Percentiles rank a stretch among this genome's conserved stretches.
These are phyloP conservation scores for Trichophyton equinum DNA, from an alignment of 2,329 filamentous ascomycete genomes.

Conservation along the genomic window DNA sequence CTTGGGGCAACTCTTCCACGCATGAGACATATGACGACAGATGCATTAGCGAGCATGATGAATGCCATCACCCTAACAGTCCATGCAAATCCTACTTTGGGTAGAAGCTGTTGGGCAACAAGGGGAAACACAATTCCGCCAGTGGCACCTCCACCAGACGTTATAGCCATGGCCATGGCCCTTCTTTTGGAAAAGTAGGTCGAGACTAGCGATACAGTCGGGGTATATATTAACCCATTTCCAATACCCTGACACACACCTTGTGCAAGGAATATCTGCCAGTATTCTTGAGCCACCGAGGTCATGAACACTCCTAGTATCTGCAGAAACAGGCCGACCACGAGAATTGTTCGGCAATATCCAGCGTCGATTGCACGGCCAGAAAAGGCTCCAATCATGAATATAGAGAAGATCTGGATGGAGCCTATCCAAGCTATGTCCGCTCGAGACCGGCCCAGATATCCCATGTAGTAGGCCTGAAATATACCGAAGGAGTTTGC, in stretches of 20 bases:
- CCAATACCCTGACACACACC: slow-evolving; percentile 47
- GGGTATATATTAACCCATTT: slow-evolving; percentile 42
- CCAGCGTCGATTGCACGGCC: slow-evolving; percentile 42
- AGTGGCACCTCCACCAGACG: slow-evolving; percentile 46
- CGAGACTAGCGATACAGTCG: slow-evolving; percentile 41
- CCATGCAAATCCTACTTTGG: slow-evolving; percentile 51
- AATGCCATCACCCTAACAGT: slow-evolving; percentile 50
- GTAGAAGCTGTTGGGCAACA: slow-evolving; percentile 44
- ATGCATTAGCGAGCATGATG: slow-evolving; percentile 40
- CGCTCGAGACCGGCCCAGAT: slow-evolving; percentile 32
- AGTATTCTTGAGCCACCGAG: slow-evolving; percentile 35
- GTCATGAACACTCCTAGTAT: slow-evolving; percentile 42
- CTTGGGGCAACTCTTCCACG: slow-evolving; percentile 39
- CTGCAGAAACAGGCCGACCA: slow-evolving; percentile 32
- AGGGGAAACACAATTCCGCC: slow-evolving; percentile 54
- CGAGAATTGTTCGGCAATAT: slow-evolving; percentile 28
- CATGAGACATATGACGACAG: slow-evolving; percentile 30
- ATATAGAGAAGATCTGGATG: slow-evolving; percentile 40
- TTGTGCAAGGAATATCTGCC: slow-evolving; percentile 40
- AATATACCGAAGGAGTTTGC: slow-evolving; percentile 45
- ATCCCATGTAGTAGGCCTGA: slow-evolving; percentile 40
- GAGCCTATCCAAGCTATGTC: slow-evolving; percentile 43
- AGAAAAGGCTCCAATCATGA: slow-evolving; percentile 39
- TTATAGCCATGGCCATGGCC: slow-evolving; percentile 47
- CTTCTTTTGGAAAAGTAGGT: slow-evolving; percentile 49